Evolutionary conservation across 2,329 filamentous ascomycete species (phyloP), one percentile per base, ranked within the genome.

Genomic region (Fusarium gaditjirri): DNA sequence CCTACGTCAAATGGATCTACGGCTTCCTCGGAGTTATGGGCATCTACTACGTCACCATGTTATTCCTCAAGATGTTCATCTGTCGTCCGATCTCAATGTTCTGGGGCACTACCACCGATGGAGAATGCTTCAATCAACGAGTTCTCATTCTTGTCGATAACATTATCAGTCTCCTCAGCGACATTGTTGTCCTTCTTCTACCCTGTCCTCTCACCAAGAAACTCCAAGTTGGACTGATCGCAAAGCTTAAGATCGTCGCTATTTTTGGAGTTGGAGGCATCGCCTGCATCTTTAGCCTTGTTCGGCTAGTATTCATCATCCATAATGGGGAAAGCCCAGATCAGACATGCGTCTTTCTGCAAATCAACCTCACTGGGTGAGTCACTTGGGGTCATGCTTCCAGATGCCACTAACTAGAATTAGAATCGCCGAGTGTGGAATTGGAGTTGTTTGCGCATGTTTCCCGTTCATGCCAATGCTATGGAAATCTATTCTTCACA

Each of bases 391-490:
- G 3, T 10, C 14, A 19, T 35, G 0, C n/a, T 6, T 4, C 1
- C 5, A 1, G 2, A 5, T 10, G 2, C 8, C 3, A 6, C 57
- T 71, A 43, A 71, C 57, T 4, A 7, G 1, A 5, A 3, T 1
- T 2, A 71, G 68, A 12, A 71, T 71, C 39, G 68, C 68, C 4
- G 68, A 71, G 39, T 71, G 68, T 11, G 68, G 68, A 0, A 71
- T 71, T 8, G 68, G 68, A 13, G 53, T 71, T 13, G 68, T 69
- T 14, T 71, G 68, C 6, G 68, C 68, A 3, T 71, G 68, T n/a
- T 71, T 71, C 23, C 68, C 68, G 1, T 71, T 71, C n/a, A 56
- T 71, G 53, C 68, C 68, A 2, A 71, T 71, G 68, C 19, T 71
- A 13, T 71, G 68, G 68, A 71, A 71, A n/a, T 71, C 68, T 2